phyloP scores from a whole-genome alignment of 2,329 filamentous ascomycete genomes.

The Gaeumannomyces sp. region DNA sequence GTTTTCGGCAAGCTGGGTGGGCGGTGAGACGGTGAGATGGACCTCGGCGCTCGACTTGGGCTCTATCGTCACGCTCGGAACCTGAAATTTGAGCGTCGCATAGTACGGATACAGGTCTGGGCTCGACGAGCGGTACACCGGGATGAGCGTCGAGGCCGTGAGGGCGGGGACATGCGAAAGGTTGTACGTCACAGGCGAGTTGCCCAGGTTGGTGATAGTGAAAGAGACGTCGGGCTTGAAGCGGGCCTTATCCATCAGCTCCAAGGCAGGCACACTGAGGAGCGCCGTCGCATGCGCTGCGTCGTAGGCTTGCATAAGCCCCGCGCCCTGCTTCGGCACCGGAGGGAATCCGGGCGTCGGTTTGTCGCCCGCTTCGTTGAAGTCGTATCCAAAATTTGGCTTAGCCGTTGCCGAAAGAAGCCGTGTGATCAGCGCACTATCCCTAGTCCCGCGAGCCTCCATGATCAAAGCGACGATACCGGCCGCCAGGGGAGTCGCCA shows the following conservation, averaged over 20 bases:
- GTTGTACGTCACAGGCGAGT: slow-evolving; percentile 28
- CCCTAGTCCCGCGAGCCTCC: slow-evolving; percentile 4
- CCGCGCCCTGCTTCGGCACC: slow-evolving; percentile 36
- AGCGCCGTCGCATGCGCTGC: slow-evolving; percentile 31
- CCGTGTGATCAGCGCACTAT: background rate
- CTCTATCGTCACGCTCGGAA: slow-evolving; percentile 9
- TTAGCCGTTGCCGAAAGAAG: slow-evolving; percentile 9
- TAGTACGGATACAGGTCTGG: background rate
- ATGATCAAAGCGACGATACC: slow-evolving; percentile 7
- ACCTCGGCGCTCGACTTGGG: slow-evolving; percentile 19
- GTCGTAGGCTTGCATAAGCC: slow-evolving; percentile 35
- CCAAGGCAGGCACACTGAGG: slow-evolving; percentile 34
- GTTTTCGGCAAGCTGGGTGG: slow-evolving; percentile 13
- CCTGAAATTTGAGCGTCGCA: slow-evolving; percentile 7
- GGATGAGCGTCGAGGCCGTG: slow-evolving; percentile 30
- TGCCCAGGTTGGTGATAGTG: slow-evolving; percentile 20
- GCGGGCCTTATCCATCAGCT: slow-evolving; percentile 29
- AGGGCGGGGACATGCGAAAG: slow-evolving; percentile 29
- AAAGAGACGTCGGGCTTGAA: slow-evolving; percentile 28
- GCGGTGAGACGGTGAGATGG: slow-evolving; percentile 22
- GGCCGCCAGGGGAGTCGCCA: slow-evolving; percentile 8
- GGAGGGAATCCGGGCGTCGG: slow-evolving; percentile 15
- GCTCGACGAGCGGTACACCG: slow-evolving; percentile 5
- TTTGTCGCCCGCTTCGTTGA: background rate
- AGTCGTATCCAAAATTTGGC: background rate